These are phyloP conservation scores for Agapanthus africanus DNA, from an alignment of 106 monocot species.

Conservation along the genomic window DNA sequence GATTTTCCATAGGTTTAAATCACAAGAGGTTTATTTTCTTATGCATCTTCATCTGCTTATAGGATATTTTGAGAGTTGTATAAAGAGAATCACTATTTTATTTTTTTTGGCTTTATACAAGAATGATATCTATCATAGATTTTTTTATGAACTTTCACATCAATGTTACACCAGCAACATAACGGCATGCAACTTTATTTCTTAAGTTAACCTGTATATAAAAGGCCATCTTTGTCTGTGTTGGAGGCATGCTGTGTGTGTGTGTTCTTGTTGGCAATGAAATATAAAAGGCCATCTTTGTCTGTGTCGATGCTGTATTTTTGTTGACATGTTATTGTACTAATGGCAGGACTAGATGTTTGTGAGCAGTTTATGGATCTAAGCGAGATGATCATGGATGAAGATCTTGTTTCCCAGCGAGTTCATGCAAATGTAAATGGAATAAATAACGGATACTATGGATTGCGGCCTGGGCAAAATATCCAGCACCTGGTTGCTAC, in stretches of 20 bases:
- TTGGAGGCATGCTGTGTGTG: neutral
- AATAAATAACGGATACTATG: slow-evolving; percentile 31
- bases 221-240: neutral
- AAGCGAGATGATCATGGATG: slow-evolving; percentile 89
- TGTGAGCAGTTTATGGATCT: slow-evolving; percentile 99
- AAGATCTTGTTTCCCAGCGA: slow-evolving; percentile 78
- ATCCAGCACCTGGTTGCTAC: slow-evolving; percentile 86
- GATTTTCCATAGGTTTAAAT: neutral
- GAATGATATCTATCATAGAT: too few species aligned
- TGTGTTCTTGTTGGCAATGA: neutral
- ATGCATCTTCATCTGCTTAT: neutral
- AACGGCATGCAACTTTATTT: neutral
- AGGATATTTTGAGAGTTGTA: neutral
- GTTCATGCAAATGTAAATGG: slow-evolving; percentile 43
- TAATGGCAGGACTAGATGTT: slow-evolving; percentile 77
- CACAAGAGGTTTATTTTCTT: neutral
- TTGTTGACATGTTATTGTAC: slow-evolving; percentile 1
- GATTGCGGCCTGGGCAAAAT: slow-evolving; percentile 50
- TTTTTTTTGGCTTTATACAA: neutral
- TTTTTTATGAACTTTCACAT: neutral
- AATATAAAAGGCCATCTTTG: neutral
- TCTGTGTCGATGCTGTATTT: neutral
- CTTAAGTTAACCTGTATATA: too few species aligned
- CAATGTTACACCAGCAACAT: neutral
- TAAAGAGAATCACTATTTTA: neutral